Evolutionary conservation across 2,329 filamentous ascomycete genomes (phyloP), one percentile per base, ranked within the genome.

Genomic region (Akanthomyces uredinophilus): DNA sequence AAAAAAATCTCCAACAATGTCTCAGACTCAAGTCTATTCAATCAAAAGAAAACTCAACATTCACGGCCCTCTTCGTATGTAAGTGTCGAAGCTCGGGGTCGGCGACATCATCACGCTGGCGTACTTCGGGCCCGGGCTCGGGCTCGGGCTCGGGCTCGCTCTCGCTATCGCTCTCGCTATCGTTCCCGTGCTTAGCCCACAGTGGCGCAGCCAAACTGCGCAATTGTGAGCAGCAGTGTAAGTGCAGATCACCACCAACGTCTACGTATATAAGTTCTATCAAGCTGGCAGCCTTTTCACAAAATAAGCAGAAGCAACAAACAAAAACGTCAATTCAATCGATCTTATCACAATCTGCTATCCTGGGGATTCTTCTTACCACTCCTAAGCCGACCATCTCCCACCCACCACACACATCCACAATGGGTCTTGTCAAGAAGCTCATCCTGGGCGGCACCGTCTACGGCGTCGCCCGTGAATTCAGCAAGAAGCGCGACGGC

Each of bases 401-500:
- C 20, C 32, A 29, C 37, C n/a, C 41, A 53, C 35, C 52, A 39
- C 32, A 50, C 14, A 18, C 18, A 20, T 18, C 20, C 46, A 59
- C 5, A 27, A 60, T 60, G 58, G 58, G 58, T 53, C 58, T 60
- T 20, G 66, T 66, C 49, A 66, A 68, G 58, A 60, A 60, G 49
- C 58, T 60, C 58, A 60, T 60, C 20, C 14, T 60, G 11, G 70
- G 66, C 37, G 67, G 70, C 44, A 64, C 71, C 58, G 61, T 75
- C 32, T 71, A 70, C 61, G 66, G 66, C 11, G 32, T 77, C 46
- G 55, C 53, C 11, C 65, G 64, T 53, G 63, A 64, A 22, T 60
- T 51, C 64, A 64, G 67, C 35, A 70, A 72, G 66, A 72, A 70
- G 63, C 66, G 61, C 53, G 63, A 73, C 62, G 67, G 72, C 29